Evolutionary conservation across 202 grass and related monocot genomes (phyloP), one percentile per base, ranked within the genome.

Genomic region (Carex sylvatica): DNA sequence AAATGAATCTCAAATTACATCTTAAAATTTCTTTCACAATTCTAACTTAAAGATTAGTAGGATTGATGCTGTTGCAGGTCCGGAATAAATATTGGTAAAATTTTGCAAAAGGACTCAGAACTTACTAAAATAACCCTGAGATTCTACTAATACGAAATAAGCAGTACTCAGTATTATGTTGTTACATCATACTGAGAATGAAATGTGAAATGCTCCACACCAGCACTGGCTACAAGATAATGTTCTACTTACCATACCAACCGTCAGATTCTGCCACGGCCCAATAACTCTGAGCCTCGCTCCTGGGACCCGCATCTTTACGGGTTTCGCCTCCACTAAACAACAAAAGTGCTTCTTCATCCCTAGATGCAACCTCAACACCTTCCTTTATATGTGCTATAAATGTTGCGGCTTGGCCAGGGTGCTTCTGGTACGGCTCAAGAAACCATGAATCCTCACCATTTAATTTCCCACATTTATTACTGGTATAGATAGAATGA

Each of bases 201-300:
- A 77, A 35, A 77, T 36, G 52, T 16, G 18, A 77, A 36, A 77
- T 77, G 13, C 16, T 36, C 8, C 26, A 12, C 35, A 38, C 28
- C 53, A 77, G 28, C 8, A 53, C 40, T 74, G 10, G 30, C 20
- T 13, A 19, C 2, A 30, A 77, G 16, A 38, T 12, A 58, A 59
- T 38, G 4, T 35, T 0, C 10, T 83, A 89, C 87, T 87, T 88
- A 98, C 95, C 95, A 53, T 90, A 98, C 96, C 96, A 98, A 82
- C 86, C 80, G 83, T 92, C 80, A 0, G 91, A 95, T 56, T 98
- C 92, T 0, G 96, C 92, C 40, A 93, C 88, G 5, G 86, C 61
- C 92, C 92, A 98, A 79, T 98, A 98, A 86, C 96, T 98, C 83
- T 98, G 96, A 2, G 92, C 92, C 83, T 98, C 92, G 12, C 92